phyloP scores from a whole-genome alignment of 202 grass and related monocot species.

The Zoysia matrella region DNA sequence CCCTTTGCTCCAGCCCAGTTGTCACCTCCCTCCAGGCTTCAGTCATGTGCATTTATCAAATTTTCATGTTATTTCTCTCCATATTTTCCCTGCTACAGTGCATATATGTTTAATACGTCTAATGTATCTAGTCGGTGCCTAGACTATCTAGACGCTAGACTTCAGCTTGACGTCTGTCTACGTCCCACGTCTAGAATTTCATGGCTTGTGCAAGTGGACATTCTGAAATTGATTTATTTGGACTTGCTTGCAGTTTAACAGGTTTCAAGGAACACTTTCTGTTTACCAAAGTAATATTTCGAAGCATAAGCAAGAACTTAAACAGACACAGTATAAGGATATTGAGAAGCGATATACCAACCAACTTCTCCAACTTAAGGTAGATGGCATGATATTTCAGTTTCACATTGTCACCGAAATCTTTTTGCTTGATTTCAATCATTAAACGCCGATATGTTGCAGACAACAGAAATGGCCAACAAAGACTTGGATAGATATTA shows the following conservation, averaged over 20 bases:
- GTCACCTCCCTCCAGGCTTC: no score
- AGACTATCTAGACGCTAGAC: no score
- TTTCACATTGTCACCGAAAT: slow-evolving; percentile 33
- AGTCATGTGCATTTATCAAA: no score
- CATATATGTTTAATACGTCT: no score
- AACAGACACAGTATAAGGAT: slow-evolving; percentile 93
- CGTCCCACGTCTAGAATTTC: no score
- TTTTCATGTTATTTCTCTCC: no score
- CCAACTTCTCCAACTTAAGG: slow-evolving; percentile 98
- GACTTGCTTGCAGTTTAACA: slow-evolving; percentile 76
- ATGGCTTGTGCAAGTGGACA: slow-evolving; percentile 1
- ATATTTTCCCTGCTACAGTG: no score
- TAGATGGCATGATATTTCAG: slow-evolving; percentile 40
- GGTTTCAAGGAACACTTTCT: slow-evolving; percentile 82
- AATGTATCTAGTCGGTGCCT: no score
- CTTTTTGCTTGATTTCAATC: slow-evolving; percentile 36
- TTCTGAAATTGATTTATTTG: slow-evolving; percentile 32
- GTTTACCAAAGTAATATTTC: slow-evolving; percentile 96
- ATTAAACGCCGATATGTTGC: slow-evolving; percentile 26
- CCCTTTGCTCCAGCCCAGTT: no score
- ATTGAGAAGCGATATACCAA: slow-evolving; percentile 87
- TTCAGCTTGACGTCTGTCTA: no score
- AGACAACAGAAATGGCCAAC: slow-evolving; percentile 99
- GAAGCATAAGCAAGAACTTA: slow-evolving; percentile 91
- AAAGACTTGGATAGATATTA: slow-evolving; percentile 96